These are phyloP conservation scores for Durotheca rogersii DNA, from an alignment of 495 filamentous ascomycete species.

Conservation along the genomic window DNA sequence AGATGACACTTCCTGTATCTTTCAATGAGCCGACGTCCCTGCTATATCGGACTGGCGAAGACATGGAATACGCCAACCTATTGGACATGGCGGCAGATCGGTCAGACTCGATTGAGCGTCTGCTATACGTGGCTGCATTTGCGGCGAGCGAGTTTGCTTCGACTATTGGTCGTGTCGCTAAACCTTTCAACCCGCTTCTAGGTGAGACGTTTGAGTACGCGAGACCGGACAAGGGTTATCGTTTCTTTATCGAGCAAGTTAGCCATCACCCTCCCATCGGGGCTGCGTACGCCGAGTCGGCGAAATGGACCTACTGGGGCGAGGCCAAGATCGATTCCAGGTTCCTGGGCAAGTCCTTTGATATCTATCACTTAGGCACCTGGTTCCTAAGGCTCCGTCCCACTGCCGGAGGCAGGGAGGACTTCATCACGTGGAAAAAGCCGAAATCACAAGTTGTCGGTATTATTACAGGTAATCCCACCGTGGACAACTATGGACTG, in stretches of 20 bases:
- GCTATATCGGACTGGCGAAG: conserved; percentile 93
- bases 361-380: conserved; percentile 93
- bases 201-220: conserved; percentile 98
- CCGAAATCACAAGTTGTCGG: conserved; percentile 96
- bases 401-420: conserved; percentile 69
- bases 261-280: conserved; percentile 97
- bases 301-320: conserved; percentile 97
- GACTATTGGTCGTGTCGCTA: conserved; percentile 93
- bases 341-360: conserved; percentile 96
- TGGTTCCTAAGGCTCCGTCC: conserved; percentile 93
- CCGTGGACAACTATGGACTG: conserved; percentile 95
- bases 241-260: conserved; percentile 98
- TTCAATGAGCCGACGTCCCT: conserved; percentile 98
- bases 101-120: conserved; percentile 80
- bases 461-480: conserved; percentile 94
- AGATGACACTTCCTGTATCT: conserved; percentile 97
- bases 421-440: conserved; percentile 98
- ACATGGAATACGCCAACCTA: conserved; percentile 95
- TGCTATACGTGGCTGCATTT: conserved; percentile 96
- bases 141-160: conserved; percentile 96
- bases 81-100: conserved; percentile 87
- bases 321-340: conserved; percentile 96
- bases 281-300: conserved; percentile 87
- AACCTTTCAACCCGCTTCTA: conserved; percentile 94
- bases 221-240: conserved; percentile 91